Evolutionary conservation across 306 rosid species (phyloP), one percentile per base, ranked within the genome.

Genomic region (Gastrolobium bilobum): DNA sequence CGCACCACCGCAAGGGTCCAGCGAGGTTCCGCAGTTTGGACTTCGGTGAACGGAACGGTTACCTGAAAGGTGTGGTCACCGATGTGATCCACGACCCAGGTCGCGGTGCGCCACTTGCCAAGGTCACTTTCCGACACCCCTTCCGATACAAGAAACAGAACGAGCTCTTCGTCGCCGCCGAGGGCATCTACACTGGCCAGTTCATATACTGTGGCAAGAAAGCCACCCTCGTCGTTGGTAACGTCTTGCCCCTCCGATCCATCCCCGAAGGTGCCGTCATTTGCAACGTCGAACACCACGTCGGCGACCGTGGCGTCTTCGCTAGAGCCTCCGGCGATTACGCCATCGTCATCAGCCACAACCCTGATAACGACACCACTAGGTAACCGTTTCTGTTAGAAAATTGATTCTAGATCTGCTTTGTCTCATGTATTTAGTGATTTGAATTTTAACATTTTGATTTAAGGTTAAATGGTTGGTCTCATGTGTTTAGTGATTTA

Each of bases 191-290:
- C 81, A 85, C 84, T 0, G 86, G 88, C 0, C 88, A 85, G 71
- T 85, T 85, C 33, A 4, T 85, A 3, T 85, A 78, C 59, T 85
- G 88, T 10, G 88, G 88, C 4, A 85, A 78, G 62, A 85, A 85
- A 37, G 86, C 86, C 13, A 81, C 56, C 11, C 86, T 85, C 2
- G 83, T 85, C 0, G 88, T 85, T 0, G 88, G 88, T 0, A 85
- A 85, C 8, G 86, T 85, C 6, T 6, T 85, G 13, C 88, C 86
- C 13, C 14, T 85, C 58, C 60, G 88, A 6, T 81, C 88, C n/a
- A 85, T 85, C 35, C 88, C 86, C 0, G 88, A 85, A 78, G 86
- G 88, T 26, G 88, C 86, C 3, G 88, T 81, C 3, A 82, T 85
- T 0, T 85, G 88, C n/a, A 85, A 85, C 14, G 88, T 85, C 0